Percentiles rank a stretch among this genome's conserved stretches.
Evolutionary conservation across 1,139 yeast species (phyloP).

Genomic region (Sugiyamaella japonica): DNA sequence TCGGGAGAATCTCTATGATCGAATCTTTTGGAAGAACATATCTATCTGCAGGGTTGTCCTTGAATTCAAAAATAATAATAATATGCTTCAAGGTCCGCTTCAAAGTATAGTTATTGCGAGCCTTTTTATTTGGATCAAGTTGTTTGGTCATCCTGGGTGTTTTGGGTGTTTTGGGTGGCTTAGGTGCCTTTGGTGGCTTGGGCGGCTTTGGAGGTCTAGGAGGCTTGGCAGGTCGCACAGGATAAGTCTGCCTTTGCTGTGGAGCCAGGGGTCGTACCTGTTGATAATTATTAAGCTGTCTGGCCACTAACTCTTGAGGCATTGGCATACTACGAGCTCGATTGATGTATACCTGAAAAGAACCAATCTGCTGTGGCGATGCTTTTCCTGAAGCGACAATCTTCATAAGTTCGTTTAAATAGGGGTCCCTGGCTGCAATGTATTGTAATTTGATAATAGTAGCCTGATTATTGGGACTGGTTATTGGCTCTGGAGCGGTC

Average conservation of each 20-base stretch:
- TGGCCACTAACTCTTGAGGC: conserved; percentile 49
- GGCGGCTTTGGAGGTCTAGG: conserved; percentile 12
- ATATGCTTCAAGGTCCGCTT: conserved; percentile 53
- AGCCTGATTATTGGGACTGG: conserved; percentile 55
- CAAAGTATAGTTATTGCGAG: conserved; percentile 29
- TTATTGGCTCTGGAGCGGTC: conserved; percentile 22
- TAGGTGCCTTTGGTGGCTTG: conserved; percentile 26
- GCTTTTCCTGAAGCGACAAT: conserved; percentile 83
- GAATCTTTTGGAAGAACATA: conserved; percentile 74
- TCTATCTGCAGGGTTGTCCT: conserved; percentile 74
- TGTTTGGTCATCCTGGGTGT: conserved; percentile 15
- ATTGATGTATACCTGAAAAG: conserved; percentile 74
- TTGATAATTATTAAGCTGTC: conserved; percentile 7
- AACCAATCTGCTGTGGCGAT: conserved; percentile 62
- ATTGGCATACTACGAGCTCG: conserved; percentile 65
- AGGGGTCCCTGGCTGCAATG: conserved; percentile 72
- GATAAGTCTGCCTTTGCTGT: background rate
- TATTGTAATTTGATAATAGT: conserved; percentile 82
- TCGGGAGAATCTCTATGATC: conserved; percentile 61
- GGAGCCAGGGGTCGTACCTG: conserved; percentile 20
- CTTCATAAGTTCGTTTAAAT: conserved; percentile 70
- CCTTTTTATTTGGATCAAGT: conserved; percentile 27
- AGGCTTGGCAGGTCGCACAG: conserved; percentile 1
- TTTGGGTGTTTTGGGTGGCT: conserved; percentile 26
- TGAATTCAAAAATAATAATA: conserved; percentile 78